Base-by-base conservation (phyloP, 805 yeast genomes). In the Starmerella sp. region DNA sequence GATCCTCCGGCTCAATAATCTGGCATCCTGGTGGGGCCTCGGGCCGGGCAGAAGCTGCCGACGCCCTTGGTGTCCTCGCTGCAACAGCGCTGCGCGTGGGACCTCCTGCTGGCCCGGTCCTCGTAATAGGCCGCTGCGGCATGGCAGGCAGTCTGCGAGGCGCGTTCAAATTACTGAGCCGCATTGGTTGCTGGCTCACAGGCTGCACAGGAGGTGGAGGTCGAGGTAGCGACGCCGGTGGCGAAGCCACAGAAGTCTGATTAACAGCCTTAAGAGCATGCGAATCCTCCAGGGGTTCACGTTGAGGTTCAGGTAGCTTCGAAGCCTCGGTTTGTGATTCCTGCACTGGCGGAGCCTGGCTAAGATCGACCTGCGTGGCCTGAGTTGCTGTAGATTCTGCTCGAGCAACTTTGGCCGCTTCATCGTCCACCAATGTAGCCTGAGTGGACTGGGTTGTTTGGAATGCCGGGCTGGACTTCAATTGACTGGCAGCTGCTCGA, bases 1-100 rank as follows among this genome's bases (percentile, higher is more conserved):
- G 39, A 17, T 55, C 57, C 31, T 54, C 61, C 3, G 61, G 57
- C 52, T 45, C 47, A 15, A 59, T 47, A 15, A 51, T 52, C 32
- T 52, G 52, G 41, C 42, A 59, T 10, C 62, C 62, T 5, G 55
- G 59, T 5, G 62, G 62, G 5, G 62, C 60, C 13, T 53, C 52
- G 7, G 53, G 55, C 10, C 48, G 43, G 14, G 28, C 2, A 14
- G 37, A 39, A 11, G 28, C 36, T 39, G 47, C 29, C 5, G 37
- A 32, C 14, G 31, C 41, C 11, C 22, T 37, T 48, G 47, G 17
- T 28, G 32, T 11, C 6, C 35, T 15, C 9, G 43, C 8, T 9
- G 13, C 15, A 4, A 15, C 36, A 34, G 46, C n/a, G 28, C n/a
- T 29, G 30, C 48, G 48, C 29, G 29, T 8, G 2, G 43, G 5